Conservation (phyloP, 2,329 filamentous ascomycete genomes). For the Diaporthe ampelina region DNA sequence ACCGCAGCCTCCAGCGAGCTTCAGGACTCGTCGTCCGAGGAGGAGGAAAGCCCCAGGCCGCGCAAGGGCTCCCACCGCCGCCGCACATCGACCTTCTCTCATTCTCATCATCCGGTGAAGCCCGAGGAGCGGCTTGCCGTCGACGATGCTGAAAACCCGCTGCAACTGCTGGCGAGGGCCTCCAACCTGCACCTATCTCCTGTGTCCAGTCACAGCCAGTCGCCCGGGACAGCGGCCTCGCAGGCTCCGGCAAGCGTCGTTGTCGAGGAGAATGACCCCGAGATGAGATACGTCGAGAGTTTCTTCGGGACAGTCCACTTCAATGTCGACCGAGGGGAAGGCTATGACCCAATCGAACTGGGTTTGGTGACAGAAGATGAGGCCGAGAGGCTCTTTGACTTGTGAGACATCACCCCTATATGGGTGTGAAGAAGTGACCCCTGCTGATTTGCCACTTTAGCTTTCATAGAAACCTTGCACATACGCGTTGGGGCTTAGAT, state of each 20-base stretch:
- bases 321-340: constrained; percentile 72
- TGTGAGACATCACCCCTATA: constrained; percentile 60
- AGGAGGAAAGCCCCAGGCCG: constrained; percentile 48
- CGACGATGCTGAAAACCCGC: constrained; percentile 81
- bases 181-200: constrained; percentile 75
- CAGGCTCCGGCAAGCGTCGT: constrained; percentile 41
- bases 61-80: constrained; percentile 25
- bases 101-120: constrained; percentile 43
- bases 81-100: constrained; percentile 45
- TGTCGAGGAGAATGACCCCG: constrained; percentile 50
- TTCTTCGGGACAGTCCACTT: constrained; percentile 78
- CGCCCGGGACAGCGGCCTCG: constrained; percentile 39
- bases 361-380: constrained; percentile 77
- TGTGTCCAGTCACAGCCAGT: constrained; percentile 45
- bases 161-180: constrained; percentile 80
- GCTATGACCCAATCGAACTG: constrained; percentile 78
- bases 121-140: constrained; percentile 69
- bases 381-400: constrained; percentile 73
- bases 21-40: constrained; percentile 51
- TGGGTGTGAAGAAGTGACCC: background rate
- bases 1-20: constrained; percentile 46
- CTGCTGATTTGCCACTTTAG: constrained; percentile 53
- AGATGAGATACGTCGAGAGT: constrained; percentile 66
- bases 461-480: constrained; percentile 78
- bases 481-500: constrained; percentile 82